Conservation (phyloP, 345 rosid species). For the Excoecaria agallocha region DNA sequence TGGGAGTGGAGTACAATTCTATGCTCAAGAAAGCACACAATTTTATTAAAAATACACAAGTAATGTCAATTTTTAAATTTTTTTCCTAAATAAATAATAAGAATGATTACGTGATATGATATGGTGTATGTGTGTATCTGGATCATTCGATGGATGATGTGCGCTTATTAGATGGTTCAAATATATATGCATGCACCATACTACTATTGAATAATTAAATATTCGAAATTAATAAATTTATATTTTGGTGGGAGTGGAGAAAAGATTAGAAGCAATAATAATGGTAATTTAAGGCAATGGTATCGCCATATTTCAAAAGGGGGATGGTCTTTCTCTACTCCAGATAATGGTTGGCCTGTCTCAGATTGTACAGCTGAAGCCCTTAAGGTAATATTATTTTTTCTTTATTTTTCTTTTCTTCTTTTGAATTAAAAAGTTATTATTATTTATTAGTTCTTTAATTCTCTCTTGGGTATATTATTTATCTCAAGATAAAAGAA, state of each 20-base stretch:
- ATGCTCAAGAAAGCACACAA: constrained; percentile 60
- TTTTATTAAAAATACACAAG: constrained; percentile 56
- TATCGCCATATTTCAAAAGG: constrained; percentile 58
- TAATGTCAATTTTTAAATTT: constrained; percentile 22
- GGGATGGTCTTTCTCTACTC: constrained; percentile 77
- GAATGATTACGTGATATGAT: too few relatives aligned
- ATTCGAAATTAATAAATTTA: not conserved
- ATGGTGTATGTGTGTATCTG: too few relatives aligned
- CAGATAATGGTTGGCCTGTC: constrained; percentile 63
- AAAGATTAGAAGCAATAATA: constrained; percentile 37
- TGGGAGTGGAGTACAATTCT: constrained; percentile 37
- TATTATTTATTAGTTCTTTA: too few relatives aligned
- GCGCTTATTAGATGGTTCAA: too few relatives aligned
- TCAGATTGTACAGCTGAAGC: constrained; percentile 68
- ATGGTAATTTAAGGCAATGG: constrained; percentile 35
- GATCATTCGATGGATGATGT: too few relatives aligned
- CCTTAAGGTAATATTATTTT: constrained; percentile 40
- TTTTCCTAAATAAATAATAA: not conserved
- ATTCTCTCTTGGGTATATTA: too few relatives aligned
- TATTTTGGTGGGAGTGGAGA: not conserved
- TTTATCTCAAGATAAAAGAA: too few relatives aligned
- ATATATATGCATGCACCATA: too few relatives aligned
- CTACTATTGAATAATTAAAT: not conserved
- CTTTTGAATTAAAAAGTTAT: too few relatives aligned
- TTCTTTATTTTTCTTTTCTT: not conserved